A percentile compares a stretch with the other conserved stretches of the same genome.
phyloP scores from a whole-genome alignment of 371 early-diverging fungal genomes.

The Zychaea mexicana region DNA sequence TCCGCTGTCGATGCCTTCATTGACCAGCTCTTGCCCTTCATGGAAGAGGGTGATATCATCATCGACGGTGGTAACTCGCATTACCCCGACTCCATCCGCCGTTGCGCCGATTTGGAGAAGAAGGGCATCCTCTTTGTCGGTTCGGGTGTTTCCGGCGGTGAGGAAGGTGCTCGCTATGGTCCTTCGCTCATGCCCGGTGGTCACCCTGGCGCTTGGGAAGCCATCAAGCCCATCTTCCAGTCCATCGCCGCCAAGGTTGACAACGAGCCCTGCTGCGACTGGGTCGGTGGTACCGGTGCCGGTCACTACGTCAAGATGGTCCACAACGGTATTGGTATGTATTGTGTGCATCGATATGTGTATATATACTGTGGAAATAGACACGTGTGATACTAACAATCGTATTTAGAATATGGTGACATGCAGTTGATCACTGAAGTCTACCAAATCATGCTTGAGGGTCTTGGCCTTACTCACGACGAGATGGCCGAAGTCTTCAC shows the following conservation, averaged over 20 bases:
- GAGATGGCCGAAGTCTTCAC: constrained; percentile 90
- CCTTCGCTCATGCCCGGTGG: constrained; percentile 99
- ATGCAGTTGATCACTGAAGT: constrained; percentile 99
- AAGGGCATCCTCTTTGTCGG: constrained; percentile 96
- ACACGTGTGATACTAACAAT: neutral
- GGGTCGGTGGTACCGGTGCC: constrained; percentile 98
- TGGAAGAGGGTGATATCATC: constrained; percentile 94
- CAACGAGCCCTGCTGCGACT: constrained; percentile 97
- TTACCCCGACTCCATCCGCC: constrained; percentile 96
- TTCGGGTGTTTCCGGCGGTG: constrained; percentile 99
- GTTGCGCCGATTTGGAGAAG: constrained; percentile 82
- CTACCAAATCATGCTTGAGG: constrained; percentile 91
- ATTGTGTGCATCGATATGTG: neutral
- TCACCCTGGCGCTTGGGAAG: constrained; percentile 89
- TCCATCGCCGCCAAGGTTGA: constrained; percentile 91
- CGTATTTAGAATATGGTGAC: constrained; percentile 97
- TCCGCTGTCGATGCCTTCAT: constrained; percentile 96
- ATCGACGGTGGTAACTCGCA: constrained; percentile 99
- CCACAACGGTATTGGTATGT: constrained; percentile 95
- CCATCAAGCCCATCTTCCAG: constrained; percentile 94
- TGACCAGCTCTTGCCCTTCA: constrained; percentile 80
- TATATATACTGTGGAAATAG: neutral
- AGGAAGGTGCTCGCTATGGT: constrained; percentile 99
- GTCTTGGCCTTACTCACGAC: constrained; percentile 77
- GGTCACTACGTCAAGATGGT: constrained; percentile 99